Conservation (phyloP, 176 grass and related monocot genomes). For the Bonia amplexicaulis region DNA sequence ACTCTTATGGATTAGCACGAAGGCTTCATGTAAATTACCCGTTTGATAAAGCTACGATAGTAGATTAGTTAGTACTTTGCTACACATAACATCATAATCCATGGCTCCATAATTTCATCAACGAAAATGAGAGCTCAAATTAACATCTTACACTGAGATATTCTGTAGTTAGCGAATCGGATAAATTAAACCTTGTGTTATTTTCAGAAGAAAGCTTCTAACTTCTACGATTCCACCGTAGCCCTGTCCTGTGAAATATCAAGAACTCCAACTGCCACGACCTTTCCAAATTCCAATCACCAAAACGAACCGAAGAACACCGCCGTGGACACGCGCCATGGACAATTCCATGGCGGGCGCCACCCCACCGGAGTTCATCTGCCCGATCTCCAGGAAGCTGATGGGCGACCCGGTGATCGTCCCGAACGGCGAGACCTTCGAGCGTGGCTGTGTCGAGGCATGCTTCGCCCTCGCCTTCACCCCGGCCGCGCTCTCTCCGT, state of each 20-base stretch:
- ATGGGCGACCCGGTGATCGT: conserved; percentile 57
- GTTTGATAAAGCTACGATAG: not conserved
- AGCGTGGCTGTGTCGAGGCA: conserved; percentile 46
- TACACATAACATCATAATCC: not conserved
- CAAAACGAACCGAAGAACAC: not conserved
- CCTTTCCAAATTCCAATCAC: not conserved
- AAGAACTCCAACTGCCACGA: not conserved
- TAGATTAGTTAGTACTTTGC: too few species aligned
- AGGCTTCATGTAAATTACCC: not conserved
- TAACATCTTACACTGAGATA: not conserved
- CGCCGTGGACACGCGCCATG: not conserved
- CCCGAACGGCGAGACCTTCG: conserved; percentile 45
- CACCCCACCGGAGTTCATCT: conserved; percentile 30
- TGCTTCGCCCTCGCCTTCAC: conserved; percentile 34
- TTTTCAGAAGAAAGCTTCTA: not conserved
- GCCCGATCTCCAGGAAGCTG: conserved; percentile 39
- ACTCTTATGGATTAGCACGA: not conserved
- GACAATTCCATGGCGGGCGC: not conserved
- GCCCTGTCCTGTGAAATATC: not conserved
- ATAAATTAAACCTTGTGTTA: not conserved
- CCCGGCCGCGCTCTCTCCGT: not conserved
- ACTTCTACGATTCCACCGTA: not conserved
- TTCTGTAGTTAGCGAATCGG: too few species aligned
- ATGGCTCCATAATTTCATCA: not conserved
- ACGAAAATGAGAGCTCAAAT: not conserved